Evolutionary conservation across 2,329 filamentous ascomycete species (phyloP).

Genomic region (Trichoderma sp.): DNA sequence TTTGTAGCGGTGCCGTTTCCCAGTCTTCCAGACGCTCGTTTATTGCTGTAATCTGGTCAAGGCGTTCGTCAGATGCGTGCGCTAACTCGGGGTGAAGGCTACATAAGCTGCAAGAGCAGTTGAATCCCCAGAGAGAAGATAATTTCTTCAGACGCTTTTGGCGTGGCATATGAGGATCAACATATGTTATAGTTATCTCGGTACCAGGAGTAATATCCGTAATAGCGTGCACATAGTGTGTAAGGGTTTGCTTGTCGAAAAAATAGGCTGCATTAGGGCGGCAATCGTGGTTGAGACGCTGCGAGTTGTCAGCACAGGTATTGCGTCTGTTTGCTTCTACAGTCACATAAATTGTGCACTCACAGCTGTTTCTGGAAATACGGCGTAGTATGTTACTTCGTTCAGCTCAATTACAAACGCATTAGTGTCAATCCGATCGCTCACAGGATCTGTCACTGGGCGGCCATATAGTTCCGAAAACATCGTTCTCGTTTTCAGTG

Average conservation of each 20-base stretch:
- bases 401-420: slow-evolving; percentile 22
- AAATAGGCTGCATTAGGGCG: slow-evolving; percentile 48
- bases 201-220: slow-evolving; percentile 45
- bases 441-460: slow-evolving; percentile 1
- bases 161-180: slow-evolving; percentile 36
- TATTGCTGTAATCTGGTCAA: slow-evolving; percentile 37
- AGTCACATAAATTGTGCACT: not conserved
- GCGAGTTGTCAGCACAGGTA: slow-evolving; percentile 28
- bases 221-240: slow-evolving; percentile 43
- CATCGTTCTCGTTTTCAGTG: not conserved
- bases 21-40: not conserved
- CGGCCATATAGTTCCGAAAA: slow-evolving; percentile 26
- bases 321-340: not conserved
- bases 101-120: slow-evolving; percentile 45
- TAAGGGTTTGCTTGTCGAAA: slow-evolving; percentile 42
- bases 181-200: slow-evolving; percentile 48
- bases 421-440: slow-evolving; percentile 26
- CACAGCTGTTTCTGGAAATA: slow-evolving; percentile 28
- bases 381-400: not conserved
- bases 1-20: slow-evolving; percentile 34
- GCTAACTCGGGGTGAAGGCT: slow-evolving; percentile 32
- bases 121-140: slow-evolving; percentile 43
- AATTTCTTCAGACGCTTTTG: slow-evolving; percentile 36
- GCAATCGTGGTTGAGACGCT: slow-evolving; percentile 50
- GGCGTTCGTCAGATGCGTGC: slow-evolving; percentile 42